phyloP scores from a whole-genome alignment of 192 early-diverging fungal genomes.

The Coemansia sp. region DNA sequence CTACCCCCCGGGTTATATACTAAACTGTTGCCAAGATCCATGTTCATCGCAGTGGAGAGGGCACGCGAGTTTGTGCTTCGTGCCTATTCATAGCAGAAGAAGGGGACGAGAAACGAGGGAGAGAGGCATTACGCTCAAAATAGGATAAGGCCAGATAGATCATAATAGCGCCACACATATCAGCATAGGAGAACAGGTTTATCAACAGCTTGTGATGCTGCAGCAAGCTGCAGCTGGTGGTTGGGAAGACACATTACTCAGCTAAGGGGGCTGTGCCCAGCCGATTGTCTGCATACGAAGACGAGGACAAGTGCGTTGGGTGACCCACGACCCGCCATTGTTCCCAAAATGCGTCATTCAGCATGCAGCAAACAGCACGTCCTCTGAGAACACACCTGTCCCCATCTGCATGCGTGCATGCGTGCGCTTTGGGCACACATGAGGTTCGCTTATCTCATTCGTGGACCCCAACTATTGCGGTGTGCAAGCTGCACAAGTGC shows the following conservation, averaged over 20 bases:
- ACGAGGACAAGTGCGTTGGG: background rate
- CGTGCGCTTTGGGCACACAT: conserved; percentile 2
- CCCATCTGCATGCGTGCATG: conserved; percentile 2
- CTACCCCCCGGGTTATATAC: conserved; percentile 3
- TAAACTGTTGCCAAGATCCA: conserved; percentile 7
- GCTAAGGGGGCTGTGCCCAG: conserved; percentile 3
- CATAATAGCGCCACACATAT: conserved; percentile 14
- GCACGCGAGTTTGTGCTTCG: conserved; percentile 7
- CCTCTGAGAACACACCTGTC: background rate
- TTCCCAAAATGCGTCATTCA: conserved; percentile 6
- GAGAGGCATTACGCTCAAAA: background rate
- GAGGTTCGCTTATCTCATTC: background rate
- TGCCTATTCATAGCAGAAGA: conserved; percentile 8
- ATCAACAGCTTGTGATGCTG: background rate
- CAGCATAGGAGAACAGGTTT: conserved; percentile 6
- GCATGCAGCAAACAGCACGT: background rate
- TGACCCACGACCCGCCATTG: conserved; percentile 9
- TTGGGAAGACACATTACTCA: conserved; percentile 8
- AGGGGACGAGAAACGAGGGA: background rate
- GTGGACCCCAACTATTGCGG: conserved; percentile 13
- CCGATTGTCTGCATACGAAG: conserved; percentile 9
- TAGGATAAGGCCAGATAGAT: conserved; percentile 7
- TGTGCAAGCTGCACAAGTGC: conserved; percentile 2
- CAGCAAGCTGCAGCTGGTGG: background rate
- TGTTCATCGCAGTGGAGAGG: background rate